Base-by-base conservation (phyloP, 768 basidiomycete genomes). In the Inosperma sp. region DNA sequence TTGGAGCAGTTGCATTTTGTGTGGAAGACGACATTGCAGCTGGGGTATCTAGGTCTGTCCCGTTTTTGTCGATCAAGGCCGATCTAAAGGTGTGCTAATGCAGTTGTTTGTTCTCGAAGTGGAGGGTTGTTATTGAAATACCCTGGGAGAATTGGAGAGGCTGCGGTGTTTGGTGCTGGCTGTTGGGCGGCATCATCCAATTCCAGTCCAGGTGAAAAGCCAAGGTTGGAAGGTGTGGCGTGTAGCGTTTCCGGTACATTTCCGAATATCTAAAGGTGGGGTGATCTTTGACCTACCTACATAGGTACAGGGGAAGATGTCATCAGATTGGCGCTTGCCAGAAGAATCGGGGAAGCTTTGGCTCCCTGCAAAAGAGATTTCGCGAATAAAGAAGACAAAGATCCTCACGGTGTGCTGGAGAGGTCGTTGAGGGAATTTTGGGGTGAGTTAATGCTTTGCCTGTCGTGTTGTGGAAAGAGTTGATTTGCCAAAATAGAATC, bases 111-210 rank as follows among this genome's bases (percentile, higher is more conserved):
- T 48, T 39, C n/a, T 19, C 41, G 30, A 51, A 91, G 89, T 56
- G 89, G 89, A 5, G 89, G 89, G 0, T 64, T 92, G n/a, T 70
- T 92, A 45, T 73, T 92, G 48, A 92, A 92, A 62, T 65, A 73
- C 41, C 74, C 86, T 3, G 89, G 89, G 10, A 72, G 89, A 40
- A 64, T 90, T 3, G 90, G 89, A 23, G 87, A 91, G 72, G 88
- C 87, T 3, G 83, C 84, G 2, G 58, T 80, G 5, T 87, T 76
- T 55, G 87, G 87, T 14, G 80, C 87, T 9, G 87, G 88, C 30
- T 89, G 88, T 52, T 90, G 86, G 86, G 84, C 84, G 1, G 50
- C 35, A 4, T 70, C 78, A 49, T 21, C 43, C 47, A 40, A 49
- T 48, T 17, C 56, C 59, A 12, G 72, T 76, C 19, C n/a, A n/a